Evolutionary conservation across 2,329 filamentous ascomycete species (phyloP), one percentile per base, ranked within the genome.

Genomic region (Fusarium pininemorale): DNA sequence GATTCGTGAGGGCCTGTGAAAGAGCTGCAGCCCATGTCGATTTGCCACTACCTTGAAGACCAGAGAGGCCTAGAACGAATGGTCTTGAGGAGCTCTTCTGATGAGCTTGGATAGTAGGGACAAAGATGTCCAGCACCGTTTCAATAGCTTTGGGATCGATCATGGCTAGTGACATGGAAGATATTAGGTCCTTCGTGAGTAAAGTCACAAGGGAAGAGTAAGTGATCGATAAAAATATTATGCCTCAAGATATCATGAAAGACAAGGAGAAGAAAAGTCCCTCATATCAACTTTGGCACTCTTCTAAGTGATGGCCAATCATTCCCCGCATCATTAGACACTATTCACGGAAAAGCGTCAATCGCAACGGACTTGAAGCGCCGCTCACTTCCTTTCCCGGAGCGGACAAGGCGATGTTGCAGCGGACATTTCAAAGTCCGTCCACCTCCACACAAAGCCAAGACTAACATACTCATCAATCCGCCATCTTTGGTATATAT

Each of bases 21-120:
- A 78, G 56, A 41, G 74, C 75, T 32, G 55, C 62, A 16, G 77
- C 77, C 77, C 77, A 78, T 65, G 77, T 78, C 16, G 77, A 78
- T 24, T 78, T 78, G 4, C 77, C 77, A 32, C 77, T 78, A 15
- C 77, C 77, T 55, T 78, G 77, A 4, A 78, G 60, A 0, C 77
- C 77, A 4, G 77, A 78, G 26, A 78, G 54, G 2, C 77, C 77
- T 1, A 78, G 57, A 2, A 78, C 58, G 16, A 74, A 78, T 4
- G 75, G 74, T 10, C 63, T 69, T 9, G 66, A 24, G 13, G 66
- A 50, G 18, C 44, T 62, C 26, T 74, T 24, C 7, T 30, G 64
- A 37, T 78, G 76, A 7, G 38, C 35, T 8, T 69, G 64, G 3
- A 78, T 71, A 6, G 48, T 24, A 12, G 76, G 76, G 22, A 78